phyloP scores from a whole-genome alignment of 2,329 filamentous ascomycete species.

The Curvularia eragrostidis region DNA sequence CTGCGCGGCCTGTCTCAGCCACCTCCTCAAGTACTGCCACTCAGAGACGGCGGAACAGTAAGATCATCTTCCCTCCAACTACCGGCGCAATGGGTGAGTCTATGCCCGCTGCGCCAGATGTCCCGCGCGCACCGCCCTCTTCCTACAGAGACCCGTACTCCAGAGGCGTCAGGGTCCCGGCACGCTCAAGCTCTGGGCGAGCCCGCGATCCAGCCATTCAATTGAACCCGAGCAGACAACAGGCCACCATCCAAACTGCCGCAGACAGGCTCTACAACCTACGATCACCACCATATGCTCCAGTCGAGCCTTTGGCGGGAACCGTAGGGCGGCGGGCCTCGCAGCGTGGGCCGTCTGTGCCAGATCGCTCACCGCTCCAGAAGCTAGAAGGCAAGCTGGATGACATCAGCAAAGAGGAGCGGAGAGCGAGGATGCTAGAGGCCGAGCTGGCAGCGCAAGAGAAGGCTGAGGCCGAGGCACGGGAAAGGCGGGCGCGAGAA shows the following conservation, averaged over 20 bases:
- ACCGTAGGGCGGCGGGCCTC: constrained; percentile 34
- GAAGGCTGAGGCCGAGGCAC: constrained; percentile 55
- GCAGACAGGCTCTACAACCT: constrained; percentile 42
- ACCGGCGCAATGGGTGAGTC: constrained; percentile 32
- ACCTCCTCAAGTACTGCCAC: constrained; percentile 35
- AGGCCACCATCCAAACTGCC: constrained; percentile 43
- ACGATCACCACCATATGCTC: constrained; percentile 41
- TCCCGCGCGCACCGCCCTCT: constrained; percentile 61
- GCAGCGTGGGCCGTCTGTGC: constrained; percentile 64
- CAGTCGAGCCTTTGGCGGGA: constrained; percentile 38
- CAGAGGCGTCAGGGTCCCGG: constrained; percentile 29
- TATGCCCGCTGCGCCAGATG: constrained; percentile 63
- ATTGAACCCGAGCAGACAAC: constrained; percentile 44
- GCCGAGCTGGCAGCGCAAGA: constrained; percentile 78
- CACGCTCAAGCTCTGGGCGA: constrained; percentile 36
- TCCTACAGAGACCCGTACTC: constrained; percentile 50
- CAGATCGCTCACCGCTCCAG: constrained; percentile 88
- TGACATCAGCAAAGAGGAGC: constrained; percentile 95
- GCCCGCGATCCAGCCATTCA: constrained; percentile 45
- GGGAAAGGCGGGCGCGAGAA: constrained; percentile 41
- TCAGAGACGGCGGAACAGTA: constrained; percentile 43
- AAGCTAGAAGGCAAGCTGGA: constrained; percentile 89
- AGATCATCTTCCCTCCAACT: constrained; percentile 38
- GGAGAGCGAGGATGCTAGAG: constrained; percentile 81
- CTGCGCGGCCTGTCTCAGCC: constrained; percentile 33